phyloP scores from a whole-genome alignment of 352 stramenopile genomes.

The Globisporangium canariense region DNA sequence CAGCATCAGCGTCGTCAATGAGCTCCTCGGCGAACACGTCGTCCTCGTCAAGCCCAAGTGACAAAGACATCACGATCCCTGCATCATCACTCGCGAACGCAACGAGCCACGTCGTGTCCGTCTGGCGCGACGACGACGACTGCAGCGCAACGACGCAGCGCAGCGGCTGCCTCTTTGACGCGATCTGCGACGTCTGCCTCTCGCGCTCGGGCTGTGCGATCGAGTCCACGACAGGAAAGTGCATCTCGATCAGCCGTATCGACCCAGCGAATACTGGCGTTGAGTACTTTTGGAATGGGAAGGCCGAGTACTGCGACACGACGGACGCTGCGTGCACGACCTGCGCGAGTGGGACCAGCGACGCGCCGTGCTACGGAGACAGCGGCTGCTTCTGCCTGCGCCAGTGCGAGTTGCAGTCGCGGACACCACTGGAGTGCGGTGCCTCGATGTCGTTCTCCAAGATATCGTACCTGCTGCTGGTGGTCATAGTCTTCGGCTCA shows the following conservation, averaged over 20 bases:
- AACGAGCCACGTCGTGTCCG: background rate
- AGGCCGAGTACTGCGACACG: slow-evolving; percentile 25
- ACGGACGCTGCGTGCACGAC: slow-evolving; percentile 22
- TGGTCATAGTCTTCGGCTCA: slow-evolving; percentile 1
- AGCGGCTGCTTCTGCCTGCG: slow-evolving; percentile 24
- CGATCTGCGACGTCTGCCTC: slow-evolving; percentile 18
- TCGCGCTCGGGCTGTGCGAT: slow-evolving; percentile 26
- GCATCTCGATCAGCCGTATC: slow-evolving; percentile 25
- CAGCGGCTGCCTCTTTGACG: slow-evolving; percentile 11
- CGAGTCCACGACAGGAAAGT: slow-evolving; percentile 36
- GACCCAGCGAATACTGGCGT: slow-evolving; percentile 10
- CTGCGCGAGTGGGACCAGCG: slow-evolving; percentile 15
- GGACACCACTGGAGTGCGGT: slow-evolving; percentile 7
- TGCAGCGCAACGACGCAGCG: slow-evolving; percentile 9
- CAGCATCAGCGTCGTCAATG: background rate
- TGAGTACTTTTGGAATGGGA: slow-evolving; percentile 23
- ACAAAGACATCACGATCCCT: background rate
- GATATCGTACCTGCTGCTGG: slow-evolving; percentile 7
- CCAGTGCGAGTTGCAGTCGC: slow-evolving; percentile 22
- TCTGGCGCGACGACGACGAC: slow-evolving; percentile 11
- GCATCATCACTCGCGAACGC: background rate
- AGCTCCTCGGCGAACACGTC: background rate
- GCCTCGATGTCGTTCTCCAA: background rate
- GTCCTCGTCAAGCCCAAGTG: background rate
- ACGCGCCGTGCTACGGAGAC: slow-evolving; percentile 20